Percentiles rank a stretch among this genome's conserved stretches.
These are phyloP conservation scores for Ophiostoma sp. DNA, from an alignment of 2,329 filamentous ascomycete genomes.

Conservation along the genomic window DNA sequence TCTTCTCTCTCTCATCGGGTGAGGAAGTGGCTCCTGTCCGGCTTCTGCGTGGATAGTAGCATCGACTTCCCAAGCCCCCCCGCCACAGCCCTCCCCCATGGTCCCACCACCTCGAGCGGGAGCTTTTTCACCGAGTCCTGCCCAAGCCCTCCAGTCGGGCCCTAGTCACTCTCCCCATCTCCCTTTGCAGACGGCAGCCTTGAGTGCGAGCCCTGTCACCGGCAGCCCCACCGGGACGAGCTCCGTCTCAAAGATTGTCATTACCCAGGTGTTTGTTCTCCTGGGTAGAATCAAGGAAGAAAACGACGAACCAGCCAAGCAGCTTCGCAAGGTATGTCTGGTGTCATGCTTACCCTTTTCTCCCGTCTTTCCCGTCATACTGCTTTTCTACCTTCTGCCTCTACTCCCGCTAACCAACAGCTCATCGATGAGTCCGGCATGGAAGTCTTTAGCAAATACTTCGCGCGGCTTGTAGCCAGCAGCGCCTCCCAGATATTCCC, in stretches of 20 bases:
- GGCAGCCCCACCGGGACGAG: slow-evolving; percentile 58
- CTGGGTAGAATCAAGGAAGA: slow-evolving; percentile 94
- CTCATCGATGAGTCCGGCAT: slow-evolving; percentile 97
- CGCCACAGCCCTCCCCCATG: slow-evolving; percentile 39
- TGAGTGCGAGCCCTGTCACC: slow-evolving; percentile 57
- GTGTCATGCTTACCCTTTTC: not conserved
- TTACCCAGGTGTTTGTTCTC: slow-evolving; percentile 91
- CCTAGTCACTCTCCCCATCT: slow-evolving; percentile 52
- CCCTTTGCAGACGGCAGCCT: slow-evolving; percentile 48
- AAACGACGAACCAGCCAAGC: slow-evolving; percentile 74
- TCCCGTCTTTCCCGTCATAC: too few species aligned
- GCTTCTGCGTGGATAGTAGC: slow-evolving; percentile 27
- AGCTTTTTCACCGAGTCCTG: slow-evolving; percentile 60
- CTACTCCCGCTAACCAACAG: slow-evolving; percentile 41
- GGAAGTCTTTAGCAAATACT: slow-evolving; percentile 96
- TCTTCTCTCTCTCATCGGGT: slow-evolving; percentile 25
- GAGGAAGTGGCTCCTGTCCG: slow-evolving; percentile 30
- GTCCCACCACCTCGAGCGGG: slow-evolving; percentile 57
- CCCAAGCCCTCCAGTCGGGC: slow-evolving; percentile 53
- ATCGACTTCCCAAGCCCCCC: slow-evolving; percentile 22
- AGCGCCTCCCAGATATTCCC: slow-evolving; percentile 92
- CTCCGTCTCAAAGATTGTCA: slow-evolving; percentile 84
- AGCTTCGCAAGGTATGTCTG: slow-evolving; percentile 75
- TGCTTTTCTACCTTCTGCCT: not conserved
- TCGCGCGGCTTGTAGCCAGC: slow-evolving; percentile 82